phyloP scores from a whole-genome alignment of 1,139 yeast species.

The Yamadazyma sp. region DNA sequence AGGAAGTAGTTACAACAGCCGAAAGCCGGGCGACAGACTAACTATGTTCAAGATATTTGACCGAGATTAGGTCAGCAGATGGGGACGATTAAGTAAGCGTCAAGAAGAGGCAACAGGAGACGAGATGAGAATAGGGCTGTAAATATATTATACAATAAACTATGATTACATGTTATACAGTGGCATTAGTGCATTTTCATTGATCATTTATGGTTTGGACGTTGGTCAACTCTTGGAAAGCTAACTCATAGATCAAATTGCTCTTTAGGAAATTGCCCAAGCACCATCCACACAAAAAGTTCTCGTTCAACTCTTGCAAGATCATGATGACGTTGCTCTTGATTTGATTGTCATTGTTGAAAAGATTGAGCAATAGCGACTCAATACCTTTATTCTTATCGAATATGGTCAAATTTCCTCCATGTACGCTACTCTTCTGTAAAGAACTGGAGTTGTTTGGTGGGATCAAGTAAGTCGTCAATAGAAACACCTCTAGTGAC shows the following conservation, averaged over 20 bases:
- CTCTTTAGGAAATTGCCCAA: conserved; percentile 37
- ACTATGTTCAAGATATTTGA: conserved; percentile 34
- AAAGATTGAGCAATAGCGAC: conserved; percentile 35
- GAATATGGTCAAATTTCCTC: conserved; percentile 44
- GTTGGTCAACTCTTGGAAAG: conserved; percentile 34
- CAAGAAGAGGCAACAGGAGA: conserved; percentile 1
- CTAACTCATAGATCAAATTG: conserved; percentile 43
- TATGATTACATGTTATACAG: conserved; percentile 2
- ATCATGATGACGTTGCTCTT: conserved; percentile 45
- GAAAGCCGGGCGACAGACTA: conserved; percentile 49
- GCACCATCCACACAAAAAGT: conserved; percentile 51
- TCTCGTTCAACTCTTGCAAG: conserved; percentile 46
- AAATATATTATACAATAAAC: conserved; percentile 2
- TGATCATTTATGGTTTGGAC: conserved; percentile 1
- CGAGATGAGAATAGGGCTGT: neutral
- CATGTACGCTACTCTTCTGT: conserved; percentile 40
- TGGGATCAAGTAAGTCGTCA: conserved; percentile 45
- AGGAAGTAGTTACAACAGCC: conserved; percentile 57
- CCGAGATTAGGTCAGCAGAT: conserved; percentile 15
- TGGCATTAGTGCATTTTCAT: neutral
- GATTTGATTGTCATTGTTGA: conserved; percentile 38
- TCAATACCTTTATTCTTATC: conserved; percentile 52
- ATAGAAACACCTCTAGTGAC: conserved; percentile 41
- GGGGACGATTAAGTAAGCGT: no score
- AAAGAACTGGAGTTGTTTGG: conserved; percentile 44